These are phyloP conservation scores for Pythium insidiosum DNA, from an alignment of 352 stramenopile species.

Conservation along the genomic window DNA sequence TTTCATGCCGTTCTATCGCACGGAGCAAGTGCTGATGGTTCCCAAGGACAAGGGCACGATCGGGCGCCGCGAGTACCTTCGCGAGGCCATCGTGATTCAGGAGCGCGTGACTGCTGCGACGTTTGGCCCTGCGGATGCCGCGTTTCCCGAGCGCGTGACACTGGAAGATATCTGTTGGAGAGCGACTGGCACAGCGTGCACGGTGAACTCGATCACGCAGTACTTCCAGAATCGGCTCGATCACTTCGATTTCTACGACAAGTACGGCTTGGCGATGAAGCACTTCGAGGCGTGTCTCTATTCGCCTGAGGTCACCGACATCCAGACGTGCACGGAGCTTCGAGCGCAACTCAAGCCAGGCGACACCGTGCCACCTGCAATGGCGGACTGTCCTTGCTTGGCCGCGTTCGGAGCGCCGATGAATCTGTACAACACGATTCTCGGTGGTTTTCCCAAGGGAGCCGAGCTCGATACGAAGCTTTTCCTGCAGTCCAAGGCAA, in stretches of 20 bases:
- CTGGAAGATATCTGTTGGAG: constrained; percentile 50
- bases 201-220: constrained; percentile 51
- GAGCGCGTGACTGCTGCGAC: too few relatives aligned
- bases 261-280: constrained; percentile 25
- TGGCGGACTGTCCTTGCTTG: constrained; percentile 59
- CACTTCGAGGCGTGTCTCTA: constrained; percentile 41
- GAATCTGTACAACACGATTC: constrained; percentile 41
- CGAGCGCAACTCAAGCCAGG: constrained; percentile 13
- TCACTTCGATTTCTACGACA: constrained; percentile 49
- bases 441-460: constrained; percentile 29
- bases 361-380: constrained; percentile 33
- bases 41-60: constrained; percentile 40
- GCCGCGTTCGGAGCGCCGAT: constrained; percentile 52
- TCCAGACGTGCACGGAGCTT: constrained; percentile 32
- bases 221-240: constrained; percentile 59
- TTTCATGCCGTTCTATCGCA: constrained; percentile 53
- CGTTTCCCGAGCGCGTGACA: constrained; percentile 16
- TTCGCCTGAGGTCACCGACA: constrained; percentile 30
- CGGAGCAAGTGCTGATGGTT: constrained; percentile 41
- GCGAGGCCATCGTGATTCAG: constrained; percentile 43
- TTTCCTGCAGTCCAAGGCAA: constrained; percentile 28
- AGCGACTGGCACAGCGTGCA: constrained; percentile 36
- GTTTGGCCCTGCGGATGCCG: constrained; percentile 1
- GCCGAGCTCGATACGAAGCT: constrained; percentile 20
- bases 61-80: constrained; percentile 25